A percentile compares a stretch with the other conserved stretches of the same genome.
Conservation (phyloP, 768 basidiomycete genomes). For the Daedaleopsis nitida region DNA sequence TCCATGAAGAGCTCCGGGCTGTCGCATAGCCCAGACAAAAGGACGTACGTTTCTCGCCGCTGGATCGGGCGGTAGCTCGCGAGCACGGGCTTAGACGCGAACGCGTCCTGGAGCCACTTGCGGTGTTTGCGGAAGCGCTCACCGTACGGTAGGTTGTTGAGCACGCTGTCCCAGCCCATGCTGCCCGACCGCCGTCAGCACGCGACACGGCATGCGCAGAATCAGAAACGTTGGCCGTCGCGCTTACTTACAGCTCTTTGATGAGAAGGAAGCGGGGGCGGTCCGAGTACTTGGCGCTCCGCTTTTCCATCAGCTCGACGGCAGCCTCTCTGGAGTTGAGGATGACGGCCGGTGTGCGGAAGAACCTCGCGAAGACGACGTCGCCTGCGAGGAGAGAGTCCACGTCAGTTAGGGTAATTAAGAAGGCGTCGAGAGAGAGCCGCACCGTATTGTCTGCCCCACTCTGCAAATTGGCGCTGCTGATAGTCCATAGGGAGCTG, state of each 20-base stretch:
- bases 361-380: slow-evolving; percentile 20
- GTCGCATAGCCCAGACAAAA: slow-evolving; percentile 14
- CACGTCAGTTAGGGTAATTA: background rate
- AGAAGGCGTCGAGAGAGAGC: background rate
- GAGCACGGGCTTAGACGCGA: slow-evolving; percentile 15
- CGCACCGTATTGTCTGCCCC: slow-evolving; percentile 19
- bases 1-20: slow-evolving; percentile 15
- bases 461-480: slow-evolving; percentile 15
- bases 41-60: slow-evolving; percentile 16
- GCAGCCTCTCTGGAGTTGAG: slow-evolving; percentile 27
- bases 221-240: background rate
- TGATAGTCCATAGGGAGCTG: slow-evolving; percentile 17
- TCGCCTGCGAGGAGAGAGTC: slow-evolving; percentile 18
- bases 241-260: slow-evolving; percentile 29
- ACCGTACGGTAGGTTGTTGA: slow-evolving; percentile 24
- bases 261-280: slow-evolving; percentile 25
- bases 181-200: slow-evolving; percentile 6
- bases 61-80: slow-evolving; percentile 21
- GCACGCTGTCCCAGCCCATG: slow-evolving; percentile 24
- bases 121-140: slow-evolving; percentile 27
- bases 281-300: slow-evolving; percentile 31
- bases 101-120: slow-evolving; percentile 23
- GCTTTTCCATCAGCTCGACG: slow-evolving; percentile 31
- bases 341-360: slow-evolving; percentile 24
- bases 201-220: background rate